phyloP scores from a whole-genome alignment of 345 rosid genomes.

The Melaleuca alternifolia region DNA sequence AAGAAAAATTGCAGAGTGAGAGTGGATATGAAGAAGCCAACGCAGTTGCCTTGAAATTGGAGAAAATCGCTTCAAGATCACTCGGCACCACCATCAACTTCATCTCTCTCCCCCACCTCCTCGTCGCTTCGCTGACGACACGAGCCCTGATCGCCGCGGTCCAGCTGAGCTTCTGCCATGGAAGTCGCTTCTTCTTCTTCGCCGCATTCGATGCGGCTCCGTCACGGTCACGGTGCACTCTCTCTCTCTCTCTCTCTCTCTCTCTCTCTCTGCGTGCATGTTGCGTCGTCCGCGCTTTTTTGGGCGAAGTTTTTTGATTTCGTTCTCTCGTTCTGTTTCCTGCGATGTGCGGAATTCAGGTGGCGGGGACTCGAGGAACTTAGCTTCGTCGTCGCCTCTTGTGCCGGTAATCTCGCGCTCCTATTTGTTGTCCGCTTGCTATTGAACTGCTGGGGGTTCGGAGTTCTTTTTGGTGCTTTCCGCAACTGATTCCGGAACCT shows the following conservation, averaged over 20 bases:
- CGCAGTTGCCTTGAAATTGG: not conserved
- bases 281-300: not conserved
- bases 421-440: not conserved
- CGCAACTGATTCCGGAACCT: not conserved
- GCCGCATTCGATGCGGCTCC: not conserved
- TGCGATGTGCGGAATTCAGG: conserved; percentile 11
- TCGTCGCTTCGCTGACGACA: not conserved
- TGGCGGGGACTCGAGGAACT: conserved; percentile 13
- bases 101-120: not conserved
- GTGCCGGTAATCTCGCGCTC: conserved; percentile 22
- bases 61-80: not conserved
- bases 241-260: not conserved
- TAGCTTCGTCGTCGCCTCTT: conserved; percentile 14
- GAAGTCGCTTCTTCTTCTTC: conserved; percentile 27
- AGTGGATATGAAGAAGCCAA: not conserved
- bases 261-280: not conserved
- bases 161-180: conserved; percentile 17
- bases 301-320: not conserved
- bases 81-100: not conserved
- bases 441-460: not conserved
- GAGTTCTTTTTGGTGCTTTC: not conserved
- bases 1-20: not conserved
- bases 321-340: too few relatives aligned
- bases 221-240: not conserved
- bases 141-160: not conserved